Evolutionary conservation across 139 green algal genomes (phyloP).

Genomic region (Dunaliella primolecta): DNA sequence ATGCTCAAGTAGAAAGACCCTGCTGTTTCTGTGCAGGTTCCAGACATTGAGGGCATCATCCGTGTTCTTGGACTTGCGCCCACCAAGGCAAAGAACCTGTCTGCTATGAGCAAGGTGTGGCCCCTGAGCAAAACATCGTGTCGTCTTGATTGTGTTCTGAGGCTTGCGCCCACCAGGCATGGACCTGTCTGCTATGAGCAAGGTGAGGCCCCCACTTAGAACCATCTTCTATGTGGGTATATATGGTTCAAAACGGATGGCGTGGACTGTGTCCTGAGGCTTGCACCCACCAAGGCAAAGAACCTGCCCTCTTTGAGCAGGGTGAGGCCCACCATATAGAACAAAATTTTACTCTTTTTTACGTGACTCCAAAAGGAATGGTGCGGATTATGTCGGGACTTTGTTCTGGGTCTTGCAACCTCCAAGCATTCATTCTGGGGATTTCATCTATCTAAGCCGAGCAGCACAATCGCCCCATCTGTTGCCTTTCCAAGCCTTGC

Average conservation of each 20-base stretch:
- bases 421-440: no score
- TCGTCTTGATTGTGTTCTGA: constrained; percentile 40
- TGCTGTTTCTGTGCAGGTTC: constrained; percentile 31
- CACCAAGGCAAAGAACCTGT: constrained; percentile 83
- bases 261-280: constrained; percentile 48
- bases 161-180: constrained; percentile 81
- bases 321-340: no score
- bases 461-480: no score
- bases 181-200: constrained; percentile 66
- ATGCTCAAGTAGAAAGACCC: no score
- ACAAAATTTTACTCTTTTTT: no score
- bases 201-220: constrained; percentile 29
- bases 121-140: neutral
- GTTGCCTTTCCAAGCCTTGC: no score
- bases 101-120: constrained; percentile 55
- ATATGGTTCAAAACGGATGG: no score
- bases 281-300: constrained; percentile 82
- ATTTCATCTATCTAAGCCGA: no score
- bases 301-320: constrained; percentile 68
- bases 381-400: no score
- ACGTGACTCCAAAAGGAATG: no score
- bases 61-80: constrained; percentile 72
- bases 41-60: constrained; percentile 62
- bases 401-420: no score
- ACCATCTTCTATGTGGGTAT: no score